Base-by-base conservation (phyloP, 495 filamentous ascomycete species). In the Glonium stellatum region DNA sequence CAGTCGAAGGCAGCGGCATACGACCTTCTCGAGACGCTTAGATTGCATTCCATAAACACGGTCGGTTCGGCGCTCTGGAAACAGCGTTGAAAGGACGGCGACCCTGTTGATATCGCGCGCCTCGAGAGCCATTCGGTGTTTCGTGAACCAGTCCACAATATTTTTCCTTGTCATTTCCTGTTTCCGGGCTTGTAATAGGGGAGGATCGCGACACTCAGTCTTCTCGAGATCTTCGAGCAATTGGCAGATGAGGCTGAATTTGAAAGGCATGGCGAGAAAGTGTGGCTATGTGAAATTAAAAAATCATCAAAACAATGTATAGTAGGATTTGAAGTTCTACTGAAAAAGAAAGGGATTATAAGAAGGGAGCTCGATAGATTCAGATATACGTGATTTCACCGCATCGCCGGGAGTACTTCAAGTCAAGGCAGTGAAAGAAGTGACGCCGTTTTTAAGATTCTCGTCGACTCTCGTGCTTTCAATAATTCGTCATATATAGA, bases 21-120 rank as follows among this genome's bases (percentile, higher is more conserved):
- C 41, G 35, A 62, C 62, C 18, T 59, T 59, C 1, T 49, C 48
- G 5, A 66, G 39, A 1, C 36, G 44, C 19, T 10, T n/a, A 1
- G 37, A 18, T 47, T 53, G 49, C 3, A 62, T 39, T 5, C 56
- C 55, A 36, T 59, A 66, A 13, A 66, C 59, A 21, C 39, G 50
- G 35, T 66, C 59, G 27, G 62, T 66, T 25, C 59, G 58, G 19
- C 58, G 55, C 18, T 66, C 55, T 25, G 59, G 63, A 27, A 66
- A 56, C 4, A 66, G 23, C 9, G 53, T 56, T 6, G 63, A 62
- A 10, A 62, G 42, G 1, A 66, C 13, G 25, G 56, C 54, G 34
- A 42, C 55, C 6, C 55, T 55, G 37, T 66, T 57, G 11, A 55
- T 54, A n/a, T 22, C 18, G 6, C 49, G 44, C 35, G 25, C 19